Evolutionary conservation across 106 monocot species (phyloP).

Genomic region (Dendrobium nobile): DNA sequence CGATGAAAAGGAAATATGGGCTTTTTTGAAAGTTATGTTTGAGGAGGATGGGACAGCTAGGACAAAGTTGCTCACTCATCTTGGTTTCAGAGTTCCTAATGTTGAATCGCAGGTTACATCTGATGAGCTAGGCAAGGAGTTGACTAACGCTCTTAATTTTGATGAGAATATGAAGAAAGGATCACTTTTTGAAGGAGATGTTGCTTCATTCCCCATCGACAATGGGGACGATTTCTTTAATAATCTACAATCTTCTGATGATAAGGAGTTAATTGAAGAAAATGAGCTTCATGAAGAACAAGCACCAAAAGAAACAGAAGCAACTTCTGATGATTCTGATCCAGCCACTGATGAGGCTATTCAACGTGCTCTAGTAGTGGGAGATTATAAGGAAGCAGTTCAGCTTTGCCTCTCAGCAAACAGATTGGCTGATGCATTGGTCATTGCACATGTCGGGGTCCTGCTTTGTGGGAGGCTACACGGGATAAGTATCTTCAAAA

Average conservation of each 20-base stretch:
- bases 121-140: conserved; percentile 37
- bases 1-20: conserved; percentile 88
- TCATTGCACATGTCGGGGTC: conserved; percentile 84
- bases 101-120: conserved; percentile 23
- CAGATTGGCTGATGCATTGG: conserved; percentile 92
- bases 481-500: conserved; percentile 72
- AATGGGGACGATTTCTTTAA: conserved; percentile 93
- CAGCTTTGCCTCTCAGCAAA: conserved; percentile 60
- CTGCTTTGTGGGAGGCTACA: conserved; percentile 72
- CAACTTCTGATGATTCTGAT: conserved; percentile 27
- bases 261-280: conserved; percentile 20
- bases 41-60: conserved; percentile 94
- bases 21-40: conserved; percentile 95
- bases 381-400: conserved; percentile 92
- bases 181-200: conserved; percentile 9
- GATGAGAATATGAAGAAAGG: conserved; percentile 27
- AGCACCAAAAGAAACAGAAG: conserved; percentile 18
- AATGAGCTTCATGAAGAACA: conserved; percentile 28
- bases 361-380: conserved; percentile 81
- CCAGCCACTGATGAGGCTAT: conserved; percentile 68
- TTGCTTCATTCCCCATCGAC: conserved; percentile 46
- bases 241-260: conserved; percentile 44
- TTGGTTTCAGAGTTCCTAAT: conserved; percentile 69
- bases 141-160: conserved; percentile 31
- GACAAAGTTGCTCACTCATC: conserved; percentile 79